Evolutionary conservation across 371 early-diverging fungal genomes (phyloP).

Genomic region (Saksenaea oblongispora): DNA sequence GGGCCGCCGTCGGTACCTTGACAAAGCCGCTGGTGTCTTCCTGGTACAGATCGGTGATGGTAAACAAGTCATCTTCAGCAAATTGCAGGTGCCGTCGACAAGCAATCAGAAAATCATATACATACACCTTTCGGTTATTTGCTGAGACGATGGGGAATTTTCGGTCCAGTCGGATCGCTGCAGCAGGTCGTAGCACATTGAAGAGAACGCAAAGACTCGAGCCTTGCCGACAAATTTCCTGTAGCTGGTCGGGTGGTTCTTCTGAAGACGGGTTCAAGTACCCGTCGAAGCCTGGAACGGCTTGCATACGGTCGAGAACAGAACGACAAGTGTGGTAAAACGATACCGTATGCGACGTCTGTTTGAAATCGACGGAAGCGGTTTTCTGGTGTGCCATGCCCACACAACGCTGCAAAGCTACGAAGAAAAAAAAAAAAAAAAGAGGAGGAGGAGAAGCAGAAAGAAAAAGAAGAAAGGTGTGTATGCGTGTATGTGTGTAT

Average conservation of each 20-base stretch:
- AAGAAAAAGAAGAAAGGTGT: neutral
- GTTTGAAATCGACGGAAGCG: neutral
- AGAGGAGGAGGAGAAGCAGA: neutral
- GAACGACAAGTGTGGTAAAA: conserved; percentile 67
- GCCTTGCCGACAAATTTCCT: conserved; percentile 88
- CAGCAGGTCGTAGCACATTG: conserved; percentile 69
- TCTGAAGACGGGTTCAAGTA: conserved; percentile 30
- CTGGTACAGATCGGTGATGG: conserved; percentile 83
- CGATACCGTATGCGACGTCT: conserved; percentile 27
- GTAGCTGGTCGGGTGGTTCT: conserved; percentile 51
- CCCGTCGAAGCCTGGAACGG: conserved; percentile 59
- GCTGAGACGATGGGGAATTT: neutral
- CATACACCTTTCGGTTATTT: conserved; percentile 63
- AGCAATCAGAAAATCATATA: conserved; percentile 76
- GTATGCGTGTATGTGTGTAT: too few relatives aligned
- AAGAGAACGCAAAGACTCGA: conserved; percentile 81
- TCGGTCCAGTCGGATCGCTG: conserved; percentile 30
- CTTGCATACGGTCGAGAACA: conserved; percentile 57
- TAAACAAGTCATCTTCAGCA: conserved; percentile 75
- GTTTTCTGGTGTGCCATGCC: neutral
- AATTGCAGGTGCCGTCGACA: conserved; percentile 72
- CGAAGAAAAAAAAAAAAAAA: neutral
- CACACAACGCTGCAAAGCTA: neutral
- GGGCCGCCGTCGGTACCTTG: conserved; percentile 65
- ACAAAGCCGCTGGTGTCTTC: conserved; percentile 94